A percentile compares a stretch with the other conserved stretches of the same genome.
Evolutionary conservation across 176 grass and related monocot genomes (phyloP).

Genomic region (Elymus sibiricus): DNA sequence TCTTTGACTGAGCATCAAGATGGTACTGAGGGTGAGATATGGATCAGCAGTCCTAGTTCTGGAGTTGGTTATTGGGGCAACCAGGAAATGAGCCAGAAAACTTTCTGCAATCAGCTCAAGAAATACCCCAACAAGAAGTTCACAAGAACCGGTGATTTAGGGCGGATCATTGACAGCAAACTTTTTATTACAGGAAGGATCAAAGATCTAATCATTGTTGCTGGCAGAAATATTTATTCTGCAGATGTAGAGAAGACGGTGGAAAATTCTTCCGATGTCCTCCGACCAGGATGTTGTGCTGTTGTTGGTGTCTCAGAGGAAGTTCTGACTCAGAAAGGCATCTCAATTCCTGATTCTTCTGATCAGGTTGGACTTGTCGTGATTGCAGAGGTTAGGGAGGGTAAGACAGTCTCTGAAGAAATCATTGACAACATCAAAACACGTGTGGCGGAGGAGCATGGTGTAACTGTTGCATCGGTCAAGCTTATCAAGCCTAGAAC

Average conservation of each 20-base stretch:
- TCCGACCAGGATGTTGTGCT: slow-evolving; percentile 70
- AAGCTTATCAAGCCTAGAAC: slow-evolving; percentile 75
- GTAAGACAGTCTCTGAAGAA: slow-evolving; percentile 45
- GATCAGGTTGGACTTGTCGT: slow-evolving; percentile 75
- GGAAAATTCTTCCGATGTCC: slow-evolving; percentile 53
- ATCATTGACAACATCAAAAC: slow-evolving; percentile 50
- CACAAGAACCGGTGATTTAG: slow-evolving; percentile 76
- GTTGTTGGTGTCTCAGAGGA: slow-evolving; percentile 70
- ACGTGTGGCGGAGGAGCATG: slow-evolving; percentile 63
- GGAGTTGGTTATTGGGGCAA: slow-evolving; percentile 65
- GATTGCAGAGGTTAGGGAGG: slow-evolving; percentile 70
- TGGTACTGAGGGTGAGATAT: slow-evolving; percentile 77
- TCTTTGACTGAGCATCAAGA: slow-evolving; percentile 43
- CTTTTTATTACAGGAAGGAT: slow-evolving; percentile 81
- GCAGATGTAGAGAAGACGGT: slow-evolving; percentile 74
- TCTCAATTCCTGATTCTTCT: slow-evolving; percentile 58
- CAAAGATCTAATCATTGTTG: slow-evolving; percentile 79
- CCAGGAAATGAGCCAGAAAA: slow-evolving; percentile 64
- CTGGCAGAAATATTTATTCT: slow-evolving; percentile 80
- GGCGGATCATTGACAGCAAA: slow-evolving; percentile 55
- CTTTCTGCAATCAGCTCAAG: slow-evolving; percentile 60
- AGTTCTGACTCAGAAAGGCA: slow-evolving; percentile 51
- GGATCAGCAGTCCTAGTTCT: slow-evolving; percentile 77
- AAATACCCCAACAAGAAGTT: slow-evolving; percentile 46
- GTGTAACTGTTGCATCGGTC: slow-evolving; percentile 59